phyloP scores from a whole-genome alignment of 225 moss, liverwort and hornwort species.

The Climacium dendroides region DNA sequence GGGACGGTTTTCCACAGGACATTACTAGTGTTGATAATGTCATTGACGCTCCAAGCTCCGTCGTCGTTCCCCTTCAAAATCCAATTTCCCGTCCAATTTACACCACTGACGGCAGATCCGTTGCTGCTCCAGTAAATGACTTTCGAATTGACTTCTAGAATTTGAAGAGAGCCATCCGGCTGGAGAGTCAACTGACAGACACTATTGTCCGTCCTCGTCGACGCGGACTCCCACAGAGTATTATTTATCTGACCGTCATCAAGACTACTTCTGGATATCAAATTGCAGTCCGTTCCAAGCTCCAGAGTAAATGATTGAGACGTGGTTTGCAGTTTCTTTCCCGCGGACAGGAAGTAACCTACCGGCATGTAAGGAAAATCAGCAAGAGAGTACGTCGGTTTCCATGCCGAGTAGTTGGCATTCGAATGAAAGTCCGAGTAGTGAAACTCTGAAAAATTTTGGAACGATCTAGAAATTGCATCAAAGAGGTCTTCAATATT shows the following conservation, averaged over 20 bases:
- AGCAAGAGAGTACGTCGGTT: neutral
- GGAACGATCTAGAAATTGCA: rapidly evolving
- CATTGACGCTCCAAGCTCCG: neutral
- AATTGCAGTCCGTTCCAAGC: neutral
- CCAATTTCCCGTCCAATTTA: too few species aligned
- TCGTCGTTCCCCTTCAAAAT: neutral
- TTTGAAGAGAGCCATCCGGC: neutral
- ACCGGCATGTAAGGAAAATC: neutral
- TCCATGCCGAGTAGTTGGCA: neutral
- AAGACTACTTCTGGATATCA: neutral
- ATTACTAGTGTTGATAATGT: neutral
- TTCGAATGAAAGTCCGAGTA: neutral
- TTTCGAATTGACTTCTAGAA: too few species aligned
- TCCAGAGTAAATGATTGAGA: neutral
- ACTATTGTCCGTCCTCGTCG: neutral
- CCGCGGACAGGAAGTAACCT: neutral
- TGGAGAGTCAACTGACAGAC: neutral
- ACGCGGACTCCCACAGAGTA: neutral
- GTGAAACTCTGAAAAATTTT: rapidly evolving
- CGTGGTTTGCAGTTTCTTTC: neutral
- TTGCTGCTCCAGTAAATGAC: neutral
- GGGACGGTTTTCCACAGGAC: neutral
- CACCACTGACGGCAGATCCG: too few species aligned
- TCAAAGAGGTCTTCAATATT: rapidly evolving
- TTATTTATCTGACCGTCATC: too few species aligned